Evolutionary conservation across 371 early-diverging fungal genomes (phyloP).

Genomic region (Thermomucor indicae-seudaticae): DNA sequence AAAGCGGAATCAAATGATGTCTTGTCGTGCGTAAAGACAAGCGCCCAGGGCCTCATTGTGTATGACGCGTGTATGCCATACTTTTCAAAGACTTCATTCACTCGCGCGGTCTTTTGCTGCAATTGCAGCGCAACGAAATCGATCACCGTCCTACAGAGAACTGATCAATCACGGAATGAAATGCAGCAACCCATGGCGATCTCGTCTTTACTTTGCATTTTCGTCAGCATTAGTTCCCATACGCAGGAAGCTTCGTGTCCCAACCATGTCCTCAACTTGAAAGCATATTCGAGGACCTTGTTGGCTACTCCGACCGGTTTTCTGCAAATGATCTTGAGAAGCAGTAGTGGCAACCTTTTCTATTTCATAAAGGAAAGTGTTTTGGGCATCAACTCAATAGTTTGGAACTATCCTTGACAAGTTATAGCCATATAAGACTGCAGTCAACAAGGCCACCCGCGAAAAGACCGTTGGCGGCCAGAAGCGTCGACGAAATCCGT

Average conservation of each 20-base stretch:
- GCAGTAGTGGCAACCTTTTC: neutral
- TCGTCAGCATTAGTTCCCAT: slow-evolving; percentile 6
- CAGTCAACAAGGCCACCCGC: too few relatives aligned
- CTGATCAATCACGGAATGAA: neutral
- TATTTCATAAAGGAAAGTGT: neutral
- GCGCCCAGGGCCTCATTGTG: slow-evolving; percentile 9
- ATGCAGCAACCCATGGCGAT: neutral
- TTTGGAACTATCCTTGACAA: too few relatives aligned
- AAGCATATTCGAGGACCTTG: too few relatives aligned
- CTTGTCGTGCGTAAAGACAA: slow-evolving; percentile 2
- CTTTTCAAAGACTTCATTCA: neutral
- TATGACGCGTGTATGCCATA: neutral
- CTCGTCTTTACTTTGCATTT: slow-evolving; percentile 11
- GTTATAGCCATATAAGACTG: too few relatives aligned
- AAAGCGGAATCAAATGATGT: too few relatives aligned
- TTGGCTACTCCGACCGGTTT: neutral
- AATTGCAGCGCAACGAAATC: slow-evolving; percentile 7
- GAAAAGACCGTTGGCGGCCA: too few relatives aligned
- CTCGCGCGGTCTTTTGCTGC: slow-evolving; percentile 1
- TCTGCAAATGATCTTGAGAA: neutral
- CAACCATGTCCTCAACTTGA: neutral
- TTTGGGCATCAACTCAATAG: neutral
- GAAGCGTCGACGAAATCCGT: too few relatives aligned
- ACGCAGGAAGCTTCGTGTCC: slow-evolving; percentile 8
- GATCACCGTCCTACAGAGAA: slow-evolving; percentile 2